Evolutionary conservation across 129 eudicot species (phyloP), one percentile per base, ranked within the genome.

Genomic region (Arctium minus): DNA sequence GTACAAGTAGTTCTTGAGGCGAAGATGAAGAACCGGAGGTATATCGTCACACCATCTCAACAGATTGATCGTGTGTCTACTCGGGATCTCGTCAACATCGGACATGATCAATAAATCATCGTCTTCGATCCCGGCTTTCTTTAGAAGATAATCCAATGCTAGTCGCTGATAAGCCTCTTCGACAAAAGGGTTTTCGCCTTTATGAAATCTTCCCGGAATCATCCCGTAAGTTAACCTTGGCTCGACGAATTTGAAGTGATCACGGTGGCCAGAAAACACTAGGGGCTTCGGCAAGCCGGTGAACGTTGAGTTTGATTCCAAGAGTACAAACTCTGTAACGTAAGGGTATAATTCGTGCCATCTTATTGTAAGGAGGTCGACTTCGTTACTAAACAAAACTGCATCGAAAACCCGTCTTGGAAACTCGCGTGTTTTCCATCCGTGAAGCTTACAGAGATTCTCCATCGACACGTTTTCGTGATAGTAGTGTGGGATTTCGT

Each of bases 341-440:
- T 86, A 92, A 18, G 98, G 98, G 73, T 92, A 87, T 35, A 94
- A 84, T 39, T 94, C 98, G 8, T 92, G 91, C 98, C 97, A 92
- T 74, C 98, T 80, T 31, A 94, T 64, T 2, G 86, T 92, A 48
- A 94, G 92, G 30, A 94, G 83, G 82, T 94, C 98, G 15, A 92
- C 79, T 81, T 94, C 98, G 8, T 94, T 94, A 75, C 94, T 94
- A 77, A 94, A 94, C 53, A 94, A 64, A 39, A 94, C 98, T 2
- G 98, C 98, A 84, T 94, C 98, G 72, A 79, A 92, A 44, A 94
- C 98, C 13, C 97, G 92, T 69, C 98, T 88, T 12, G 98, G 98
- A 72, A 81, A 90, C 71, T 94, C 97, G 0, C 97, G 97, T 22
- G 85, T 83, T 6, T 88, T 91, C 98, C 98, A 94, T n/a, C 98